phyloP scores from a whole-genome alignment of 768 basidiomycete species.

The Lactarius psammicola region DNA sequence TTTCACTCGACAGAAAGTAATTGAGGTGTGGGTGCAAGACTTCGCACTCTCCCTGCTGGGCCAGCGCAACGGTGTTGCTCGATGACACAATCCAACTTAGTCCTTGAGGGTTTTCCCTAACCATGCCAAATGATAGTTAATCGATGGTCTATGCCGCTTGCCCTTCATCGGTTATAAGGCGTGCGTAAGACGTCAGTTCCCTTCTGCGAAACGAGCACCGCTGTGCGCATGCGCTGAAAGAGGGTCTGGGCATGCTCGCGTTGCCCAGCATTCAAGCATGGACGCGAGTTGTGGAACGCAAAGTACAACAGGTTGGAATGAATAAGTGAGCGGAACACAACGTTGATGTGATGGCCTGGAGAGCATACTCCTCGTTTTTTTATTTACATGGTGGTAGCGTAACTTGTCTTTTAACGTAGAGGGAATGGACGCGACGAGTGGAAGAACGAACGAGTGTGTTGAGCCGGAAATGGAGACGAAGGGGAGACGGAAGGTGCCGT shows the following conservation, averaged over 20 bases:
- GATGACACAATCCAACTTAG: not conserved
- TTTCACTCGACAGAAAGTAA: not conserved
- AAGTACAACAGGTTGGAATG: constrained; percentile 44
- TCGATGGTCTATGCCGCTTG: constrained; percentile 68
- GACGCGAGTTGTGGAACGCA: constrained; percentile 67
- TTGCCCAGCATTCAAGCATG: constrained; percentile 89
- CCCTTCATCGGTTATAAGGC: constrained; percentile 58
- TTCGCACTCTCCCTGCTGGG: too few species aligned
- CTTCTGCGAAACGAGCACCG: constrained; percentile 43
- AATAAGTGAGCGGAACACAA: constrained; percentile 39
- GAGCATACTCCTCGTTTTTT: constrained; percentile 64
- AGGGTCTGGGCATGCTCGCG: constrained; percentile 59
- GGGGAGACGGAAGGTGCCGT: not conserved
- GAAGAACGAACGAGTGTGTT: not conserved
- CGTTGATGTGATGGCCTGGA: constrained; percentile 11
- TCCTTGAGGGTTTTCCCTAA: constrained; percentile 67
- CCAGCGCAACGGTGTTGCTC: not conserved
- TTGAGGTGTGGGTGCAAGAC: not conserved
- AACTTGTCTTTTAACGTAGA: too few species aligned
- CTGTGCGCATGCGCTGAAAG: constrained; percentile 81
- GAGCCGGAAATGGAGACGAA: not conserved
- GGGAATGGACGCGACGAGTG: not conserved
- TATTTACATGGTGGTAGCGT: constrained; percentile 47
- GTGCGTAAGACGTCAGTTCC: constrained; percentile 15
- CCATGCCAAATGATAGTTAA: constrained; percentile 88